Evolutionary conservation across 768 basidiomycete genomes (phyloP).

Genomic region (Coprinopsis marcescibilis): DNA sequence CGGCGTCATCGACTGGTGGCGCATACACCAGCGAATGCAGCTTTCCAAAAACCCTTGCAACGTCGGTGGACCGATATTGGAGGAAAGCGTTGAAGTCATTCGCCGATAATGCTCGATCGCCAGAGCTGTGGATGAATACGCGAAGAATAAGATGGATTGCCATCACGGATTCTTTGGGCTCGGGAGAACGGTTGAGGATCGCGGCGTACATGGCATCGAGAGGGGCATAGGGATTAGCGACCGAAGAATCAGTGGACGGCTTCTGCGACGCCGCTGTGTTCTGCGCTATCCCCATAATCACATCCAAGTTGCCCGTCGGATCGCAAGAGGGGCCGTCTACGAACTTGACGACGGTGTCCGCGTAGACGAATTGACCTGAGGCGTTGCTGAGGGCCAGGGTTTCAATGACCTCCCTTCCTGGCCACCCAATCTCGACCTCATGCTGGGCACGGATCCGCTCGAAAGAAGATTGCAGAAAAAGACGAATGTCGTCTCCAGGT

Average conservation of each 20-base stretch:
- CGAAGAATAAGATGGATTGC: too few species aligned
- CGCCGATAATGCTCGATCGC: too few species aligned
- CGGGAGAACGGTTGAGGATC: too few species aligned
- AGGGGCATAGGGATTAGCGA: too few species aligned
- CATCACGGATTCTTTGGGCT: too few species aligned
- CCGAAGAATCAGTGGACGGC: too few species aligned
- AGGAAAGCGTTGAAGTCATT: too few species aligned
- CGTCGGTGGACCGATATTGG: too few species aligned
- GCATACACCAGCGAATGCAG: constrained; percentile 2
- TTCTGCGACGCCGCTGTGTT: too few species aligned
- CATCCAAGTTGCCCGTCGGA: neutral
- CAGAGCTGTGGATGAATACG: too few species aligned
- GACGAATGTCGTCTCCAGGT: neutral
- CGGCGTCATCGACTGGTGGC: neutral
- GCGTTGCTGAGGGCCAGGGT: neutral
- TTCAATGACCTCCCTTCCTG: neutral
- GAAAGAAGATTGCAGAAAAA: neutral
- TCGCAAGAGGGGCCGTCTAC: neutral
- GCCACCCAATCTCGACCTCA: neutral
- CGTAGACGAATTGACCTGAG: constrained; percentile 10
- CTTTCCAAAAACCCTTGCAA: too few species aligned
- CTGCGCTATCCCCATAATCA: neutral
- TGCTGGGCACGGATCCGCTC: neutral
- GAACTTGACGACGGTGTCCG: constrained; percentile 1
- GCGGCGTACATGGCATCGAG: too few species aligned